Percentiles rank a stretch among this genome's conserved stretches.
phyloP scores from a whole-genome alignment of 768 basidiomycete genomes.

The Tephrocybe sp. region DNA sequence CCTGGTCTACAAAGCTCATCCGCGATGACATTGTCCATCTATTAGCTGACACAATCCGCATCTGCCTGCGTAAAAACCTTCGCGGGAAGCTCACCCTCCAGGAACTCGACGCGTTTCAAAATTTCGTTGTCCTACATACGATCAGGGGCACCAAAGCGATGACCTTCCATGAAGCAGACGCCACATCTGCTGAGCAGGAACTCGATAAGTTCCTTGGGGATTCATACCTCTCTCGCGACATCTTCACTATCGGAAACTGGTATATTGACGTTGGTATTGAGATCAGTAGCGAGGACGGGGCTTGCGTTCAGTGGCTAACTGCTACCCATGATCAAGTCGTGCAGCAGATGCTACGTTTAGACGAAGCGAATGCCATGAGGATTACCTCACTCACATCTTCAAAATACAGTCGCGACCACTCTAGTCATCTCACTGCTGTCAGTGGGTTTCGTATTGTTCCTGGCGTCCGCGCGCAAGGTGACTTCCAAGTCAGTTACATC shows the following conservation, averaged over 20 bases:
- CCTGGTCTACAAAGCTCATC: slow-evolving; percentile 20
- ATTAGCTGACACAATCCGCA: slow-evolving; percentile 19
- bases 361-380: not conserved
- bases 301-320: slow-evolving; percentile 18
- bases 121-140: slow-evolving; percentile 28
- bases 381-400: not conserved
- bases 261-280: slow-evolving; percentile 24
- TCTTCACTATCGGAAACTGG: slow-evolving; percentile 11
- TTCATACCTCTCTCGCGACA: not conserved
- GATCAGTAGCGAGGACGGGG: slow-evolving; percentile 3
- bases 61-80: slow-evolving; percentile 3
- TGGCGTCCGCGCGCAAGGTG: slow-evolving; percentile 6
- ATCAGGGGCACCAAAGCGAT: slow-evolving; percentile 25
- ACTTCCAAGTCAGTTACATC: slow-evolving; percentile 9
- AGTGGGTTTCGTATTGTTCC: slow-evolving; percentile 15
- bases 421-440: slow-evolving; percentile 15
- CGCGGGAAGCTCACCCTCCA: too few relatives aligned
- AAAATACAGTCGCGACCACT: slow-evolving; percentile 14
- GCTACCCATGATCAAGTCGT: slow-evolving; percentile 1
- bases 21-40: not conserved
- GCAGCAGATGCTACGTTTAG: not conserved
- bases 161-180: slow-evolving; percentile 11
- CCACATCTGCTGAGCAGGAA: not conserved
- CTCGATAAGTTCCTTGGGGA: not conserved
- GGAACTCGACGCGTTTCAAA: slow-evolving; percentile 16